Conservation (phyloP, 148 eudicot genomes). For the Spergularia marina region DNA sequence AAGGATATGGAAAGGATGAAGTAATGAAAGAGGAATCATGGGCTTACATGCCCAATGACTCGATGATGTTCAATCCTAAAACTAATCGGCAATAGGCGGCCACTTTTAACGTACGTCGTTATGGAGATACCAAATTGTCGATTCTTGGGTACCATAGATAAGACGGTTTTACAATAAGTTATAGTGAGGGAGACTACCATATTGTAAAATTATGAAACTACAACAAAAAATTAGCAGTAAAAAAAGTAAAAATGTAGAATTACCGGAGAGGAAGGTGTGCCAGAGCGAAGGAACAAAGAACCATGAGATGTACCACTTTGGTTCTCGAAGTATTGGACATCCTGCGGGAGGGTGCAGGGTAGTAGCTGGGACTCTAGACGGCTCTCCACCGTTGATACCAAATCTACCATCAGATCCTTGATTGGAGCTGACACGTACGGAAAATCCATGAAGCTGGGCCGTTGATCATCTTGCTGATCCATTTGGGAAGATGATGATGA, state of each 20-base stretch:
- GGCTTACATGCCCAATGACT: too few species aligned
- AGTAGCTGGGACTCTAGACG: slow-evolving; percentile 47
- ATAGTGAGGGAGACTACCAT: too few species aligned
- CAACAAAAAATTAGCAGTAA: background rate
- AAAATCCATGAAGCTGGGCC: slow-evolving; percentile 56
- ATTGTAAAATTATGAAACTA: background rate
- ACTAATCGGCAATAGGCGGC: too few species aligned
- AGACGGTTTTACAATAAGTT: too few species aligned
- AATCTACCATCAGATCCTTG: slow-evolving; percentile 63
- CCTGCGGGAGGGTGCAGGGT: slow-evolving; percentile 67
- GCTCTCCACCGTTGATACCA: slow-evolving; percentile 55
- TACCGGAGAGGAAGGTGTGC: slow-evolving; percentile 64
- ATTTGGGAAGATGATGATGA: slow-evolving; percentile 14
- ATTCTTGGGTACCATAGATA: too few species aligned
- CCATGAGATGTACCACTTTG: slow-evolving; percentile 43
- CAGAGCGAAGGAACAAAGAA: slow-evolving; percentile 60
- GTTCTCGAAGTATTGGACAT: slow-evolving; percentile 50
- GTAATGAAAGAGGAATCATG: too few species aligned
- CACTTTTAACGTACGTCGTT: too few species aligned
- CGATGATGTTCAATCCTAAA: too few species aligned
- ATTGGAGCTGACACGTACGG: slow-evolving; percentile 62
- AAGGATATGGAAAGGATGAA: too few species aligned
- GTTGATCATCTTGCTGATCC: slow-evolving; percentile 21
- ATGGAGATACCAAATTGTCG: too few species aligned
- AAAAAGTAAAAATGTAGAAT: background rate